These are phyloP conservation scores for Crithidia expoeki DNA, from an alignment of 208 protist genomes.

Conservation along the genomic window DNA sequence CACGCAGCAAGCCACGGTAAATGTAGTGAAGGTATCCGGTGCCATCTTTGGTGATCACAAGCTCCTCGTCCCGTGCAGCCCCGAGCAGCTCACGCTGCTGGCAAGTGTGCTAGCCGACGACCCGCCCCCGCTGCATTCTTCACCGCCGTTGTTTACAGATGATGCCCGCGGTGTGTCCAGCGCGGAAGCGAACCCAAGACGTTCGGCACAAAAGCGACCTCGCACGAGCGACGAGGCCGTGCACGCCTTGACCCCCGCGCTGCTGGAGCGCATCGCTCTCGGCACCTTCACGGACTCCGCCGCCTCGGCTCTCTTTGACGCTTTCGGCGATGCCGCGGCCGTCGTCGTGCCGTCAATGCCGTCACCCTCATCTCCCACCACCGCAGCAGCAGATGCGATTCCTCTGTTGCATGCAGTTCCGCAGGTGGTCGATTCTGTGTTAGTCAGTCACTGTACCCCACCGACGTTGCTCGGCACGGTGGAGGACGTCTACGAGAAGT, in stretches of 20 bases:
- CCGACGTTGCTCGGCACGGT: constrained; percentile 31
- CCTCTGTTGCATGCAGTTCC: neutral
- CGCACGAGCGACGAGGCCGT: neutral
- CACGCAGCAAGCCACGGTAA: constrained; percentile 1
- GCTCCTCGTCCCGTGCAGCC: constrained; percentile 60
- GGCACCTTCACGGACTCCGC: constrained; percentile 67
- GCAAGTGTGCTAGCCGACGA: constrained; percentile 36
- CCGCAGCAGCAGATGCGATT: neutral
- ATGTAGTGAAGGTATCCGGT: constrained; percentile 38
- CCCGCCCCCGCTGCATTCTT: neutral
- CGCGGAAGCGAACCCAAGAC: neutral
- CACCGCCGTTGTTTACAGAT: neutral
- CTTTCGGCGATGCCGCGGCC: constrained; percentile 32
- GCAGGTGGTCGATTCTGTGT: neutral
- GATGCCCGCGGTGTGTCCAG: neutral
- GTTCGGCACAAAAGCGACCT: constrained; percentile 11
- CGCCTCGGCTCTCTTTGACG: constrained; percentile 40
- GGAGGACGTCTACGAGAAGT: constrained; percentile 38
- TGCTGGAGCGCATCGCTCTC: constrained; percentile 67
- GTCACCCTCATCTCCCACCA: neutral
- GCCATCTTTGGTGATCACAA: constrained; percentile 54
- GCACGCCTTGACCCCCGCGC: constrained; percentile 29
- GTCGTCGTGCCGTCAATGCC: neutral
- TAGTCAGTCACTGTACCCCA: neutral
- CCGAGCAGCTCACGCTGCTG: constrained; percentile 61